phyloP scores from a whole-genome alignment of 352 stramenopile genomes.

The Pythium coloratum region DNA sequence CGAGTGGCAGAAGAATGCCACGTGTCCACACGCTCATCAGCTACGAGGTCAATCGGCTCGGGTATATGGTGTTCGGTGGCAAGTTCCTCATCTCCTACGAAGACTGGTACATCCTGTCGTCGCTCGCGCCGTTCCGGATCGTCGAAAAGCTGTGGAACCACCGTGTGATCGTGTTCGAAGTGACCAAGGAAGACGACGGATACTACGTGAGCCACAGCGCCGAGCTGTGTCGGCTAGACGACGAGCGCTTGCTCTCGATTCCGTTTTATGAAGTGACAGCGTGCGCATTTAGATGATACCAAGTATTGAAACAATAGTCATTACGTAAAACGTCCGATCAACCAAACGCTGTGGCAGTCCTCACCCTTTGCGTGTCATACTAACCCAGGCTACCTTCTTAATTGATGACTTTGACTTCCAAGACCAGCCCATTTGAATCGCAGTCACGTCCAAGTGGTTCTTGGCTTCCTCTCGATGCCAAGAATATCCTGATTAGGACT shows the following conservation, averaged over 20 bases:
- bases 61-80: slow-evolving; percentile 15
- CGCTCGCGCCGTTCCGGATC: slow-evolving; percentile 12
- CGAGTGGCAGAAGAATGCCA: background rate
- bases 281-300: slow-evolving; percentile 2
- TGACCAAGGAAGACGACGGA: background rate
- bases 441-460: too few species aligned
- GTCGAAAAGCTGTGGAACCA: slow-evolving; percentile 22
- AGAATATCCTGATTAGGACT: too few species aligned
- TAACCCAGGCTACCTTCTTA: too few species aligned
- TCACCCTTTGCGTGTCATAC: too few species aligned
- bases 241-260: slow-evolving; percentile 5
- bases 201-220: background rate
- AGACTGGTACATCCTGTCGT: slow-evolving; percentile 22
- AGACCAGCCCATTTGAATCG: too few species aligned
- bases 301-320: background rate
- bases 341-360: too few species aligned
- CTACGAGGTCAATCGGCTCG: slow-evolving; percentile 13
- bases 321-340: too few species aligned
- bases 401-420: too few species aligned
- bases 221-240: slow-evolving; percentile 11
- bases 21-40: slow-evolving; percentile 1
- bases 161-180: slow-evolving; percentile 16
- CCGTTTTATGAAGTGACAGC: slow-evolving; percentile 13
- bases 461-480: too few species aligned
- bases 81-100: slow-evolving; percentile 19